These are phyloP conservation scores for Draba incana DNA, from an alignment of 345 rosid genomes.

Conservation along the genomic window DNA sequence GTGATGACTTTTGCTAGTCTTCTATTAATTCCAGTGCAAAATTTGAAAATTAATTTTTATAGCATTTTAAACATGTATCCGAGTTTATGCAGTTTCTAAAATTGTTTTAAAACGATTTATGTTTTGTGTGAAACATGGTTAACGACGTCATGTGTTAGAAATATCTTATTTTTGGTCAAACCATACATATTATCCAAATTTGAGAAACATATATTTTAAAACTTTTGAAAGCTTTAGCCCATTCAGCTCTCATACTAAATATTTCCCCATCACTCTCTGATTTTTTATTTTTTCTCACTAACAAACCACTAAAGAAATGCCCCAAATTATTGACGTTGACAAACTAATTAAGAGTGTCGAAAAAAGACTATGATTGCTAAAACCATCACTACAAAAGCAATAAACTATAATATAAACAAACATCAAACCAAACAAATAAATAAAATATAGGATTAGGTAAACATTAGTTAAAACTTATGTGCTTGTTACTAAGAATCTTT, in stretches of 20 bases:
- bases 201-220: neutral
- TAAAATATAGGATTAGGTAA: slow-evolving; percentile 16
- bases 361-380: slow-evolving; percentile 7
- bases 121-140: neutral
- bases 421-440: neutral
- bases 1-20: neutral
- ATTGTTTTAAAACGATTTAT: neutral
- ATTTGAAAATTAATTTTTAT: no score
- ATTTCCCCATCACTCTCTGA: neutral
- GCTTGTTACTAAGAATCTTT: slow-evolving; percentile 32
- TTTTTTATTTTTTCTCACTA: neutral
- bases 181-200: neutral
- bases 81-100: neutral
- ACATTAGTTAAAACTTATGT: slow-evolving; percentile 25
- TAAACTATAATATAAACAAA: neutral
- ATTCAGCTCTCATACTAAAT: neutral
- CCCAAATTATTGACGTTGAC: neutral
- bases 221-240: neutral
- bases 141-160: no score
- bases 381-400: neutral
- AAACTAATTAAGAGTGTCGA: slow-evolving; percentile 10
- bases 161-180: no score
- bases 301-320: slow-evolving; percentile 15
- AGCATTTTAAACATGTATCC: neutral
- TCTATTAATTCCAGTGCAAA: neutral